A percentile compares a stretch with the other conserved stretches of the same genome.
Evolutionary conservation across 2,329 filamentous ascomycete species (phyloP).

Genomic region (Microsporum canis): DNA sequence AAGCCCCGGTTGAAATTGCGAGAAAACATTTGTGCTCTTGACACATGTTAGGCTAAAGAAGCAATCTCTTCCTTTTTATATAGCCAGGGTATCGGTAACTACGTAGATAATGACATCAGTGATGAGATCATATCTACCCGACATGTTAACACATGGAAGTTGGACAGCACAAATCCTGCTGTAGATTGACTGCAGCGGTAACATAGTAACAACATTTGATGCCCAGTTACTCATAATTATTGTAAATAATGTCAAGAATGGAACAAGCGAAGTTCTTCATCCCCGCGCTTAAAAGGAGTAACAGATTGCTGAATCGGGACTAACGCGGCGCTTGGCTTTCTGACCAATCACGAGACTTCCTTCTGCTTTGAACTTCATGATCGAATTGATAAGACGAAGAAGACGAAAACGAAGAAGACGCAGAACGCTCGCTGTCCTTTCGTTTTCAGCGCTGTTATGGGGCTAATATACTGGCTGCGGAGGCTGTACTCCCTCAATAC

Average conservation of each 20-base stretch:
- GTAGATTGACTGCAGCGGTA: too few species aligned
- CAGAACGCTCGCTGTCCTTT: not conserved
- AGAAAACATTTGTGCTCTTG: not conserved
- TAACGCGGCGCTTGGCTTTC: not conserved
- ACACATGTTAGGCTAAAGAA: not conserved
- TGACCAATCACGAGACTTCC: not conserved
- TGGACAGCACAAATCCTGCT: not conserved
- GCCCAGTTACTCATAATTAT: not conserved
- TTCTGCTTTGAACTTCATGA: not conserved
- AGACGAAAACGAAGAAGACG: not conserved
- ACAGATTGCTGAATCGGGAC: not conserved
- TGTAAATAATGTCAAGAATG: not conserved
- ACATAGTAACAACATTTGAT: too few species aligned
- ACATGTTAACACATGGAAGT: not conserved
- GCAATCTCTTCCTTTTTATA: not conserved
- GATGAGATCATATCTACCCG: not conserved
- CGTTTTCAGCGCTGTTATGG: constrained; percentile 24
- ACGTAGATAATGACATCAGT: not conserved
- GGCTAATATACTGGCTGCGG: constrained; percentile 38
- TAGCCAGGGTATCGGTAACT: not conserved
- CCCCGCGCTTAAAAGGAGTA: not conserved
- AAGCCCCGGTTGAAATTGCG: not conserved
- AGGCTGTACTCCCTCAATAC: constrained; percentile 54
- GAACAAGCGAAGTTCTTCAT: not conserved
- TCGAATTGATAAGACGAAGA: not conserved